Percentiles rank a stretch among this genome's conserved stretches.
Evolutionary conservation across 202 grass and related monocot species (phyloP).

Genomic region (Bolboschoenoplectus hybrid): DNA sequence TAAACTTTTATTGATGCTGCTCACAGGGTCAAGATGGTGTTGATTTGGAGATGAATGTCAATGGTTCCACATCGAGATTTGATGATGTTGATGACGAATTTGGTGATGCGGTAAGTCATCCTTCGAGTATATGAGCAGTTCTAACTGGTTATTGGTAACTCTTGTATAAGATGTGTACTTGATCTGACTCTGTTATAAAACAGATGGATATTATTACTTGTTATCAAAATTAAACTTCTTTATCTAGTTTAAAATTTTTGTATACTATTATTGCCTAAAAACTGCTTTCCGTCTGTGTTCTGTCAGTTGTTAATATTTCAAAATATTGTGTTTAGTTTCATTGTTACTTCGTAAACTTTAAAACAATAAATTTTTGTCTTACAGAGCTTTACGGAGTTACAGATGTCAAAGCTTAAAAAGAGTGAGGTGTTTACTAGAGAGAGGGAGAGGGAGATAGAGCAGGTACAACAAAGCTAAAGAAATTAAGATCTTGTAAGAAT

Average conservation of each 20-base stretch:
- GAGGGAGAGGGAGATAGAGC: constrained; percentile 91
- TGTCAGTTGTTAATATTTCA: constrained; percentile 3
- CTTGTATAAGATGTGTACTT: neutral
- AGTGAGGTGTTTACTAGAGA: constrained; percentile 94
- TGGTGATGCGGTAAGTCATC: constrained; percentile 63
- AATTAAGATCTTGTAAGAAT: constrained; percentile 51
- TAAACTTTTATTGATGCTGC: constrained; percentile 37
- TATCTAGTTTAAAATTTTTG: neutral
- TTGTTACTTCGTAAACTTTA: constrained; percentile 2
- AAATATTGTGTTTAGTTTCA: neutral
- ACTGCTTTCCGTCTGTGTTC: neutral
- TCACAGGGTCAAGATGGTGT: constrained; percentile 87
- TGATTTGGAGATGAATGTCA: constrained; percentile 97
- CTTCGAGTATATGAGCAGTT: constrained; percentile 5
- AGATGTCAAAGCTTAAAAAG: constrained; percentile 92
- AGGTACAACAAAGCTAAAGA: constrained; percentile 74
- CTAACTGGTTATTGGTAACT: neutral
- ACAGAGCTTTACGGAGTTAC: constrained; percentile 85
- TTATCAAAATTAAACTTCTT: neutral
- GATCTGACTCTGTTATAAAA: neutral
- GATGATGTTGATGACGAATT: constrained; percentile 84
- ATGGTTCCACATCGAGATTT: constrained; percentile 67
- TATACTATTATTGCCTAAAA: neutral
- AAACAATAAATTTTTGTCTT: constrained; percentile 41
- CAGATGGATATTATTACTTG: neutral